Percentiles rank a stretch among this genome's conserved stretches.
These are phyloP conservation scores for Phytophthora fragariae DNA, from an alignment of 352 stramenopile species.

Conservation along the genomic window DNA sequence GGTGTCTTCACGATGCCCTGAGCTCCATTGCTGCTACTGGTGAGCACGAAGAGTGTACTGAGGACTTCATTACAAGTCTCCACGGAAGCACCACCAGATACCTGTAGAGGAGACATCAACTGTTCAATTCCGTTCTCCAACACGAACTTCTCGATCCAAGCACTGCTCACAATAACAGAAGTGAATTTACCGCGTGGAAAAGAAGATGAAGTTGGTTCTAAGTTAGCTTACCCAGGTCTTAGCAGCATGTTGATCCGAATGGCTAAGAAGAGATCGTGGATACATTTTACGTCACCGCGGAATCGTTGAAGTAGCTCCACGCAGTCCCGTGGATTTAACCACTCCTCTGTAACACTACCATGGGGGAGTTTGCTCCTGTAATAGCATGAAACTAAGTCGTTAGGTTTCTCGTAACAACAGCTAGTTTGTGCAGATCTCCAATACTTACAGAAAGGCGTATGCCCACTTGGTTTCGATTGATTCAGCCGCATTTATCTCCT, in stretches of 20 bases:
- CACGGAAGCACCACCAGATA: conserved; percentile 25
- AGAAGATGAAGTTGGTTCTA: neutral
- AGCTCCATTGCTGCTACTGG: conserved; percentile 40
- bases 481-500: conserved; percentile 57
- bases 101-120: conserved; percentile 48
- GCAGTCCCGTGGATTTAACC: conserved; percentile 59
- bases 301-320: conserved; percentile 55
- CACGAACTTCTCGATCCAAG: conserved; percentile 68
- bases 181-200: neutral
- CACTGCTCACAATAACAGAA: conserved; percentile 28
- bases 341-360: conserved; percentile 50
- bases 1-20: conserved; percentile 40
- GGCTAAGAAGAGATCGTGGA: conserved; percentile 63
- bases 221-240: conserved; percentile 43
- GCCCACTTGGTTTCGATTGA: conserved; percentile 72
- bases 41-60: conserved; percentile 59
- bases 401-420: neutral
- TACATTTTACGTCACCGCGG: conserved; percentile 42
- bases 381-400: neutral
- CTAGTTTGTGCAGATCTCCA: neutral
- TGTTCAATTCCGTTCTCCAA: conserved; percentile 49
- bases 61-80: conserved; percentile 52
- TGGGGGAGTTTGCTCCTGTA: conserved; percentile 53
- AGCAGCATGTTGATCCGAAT: conserved; percentile 75
- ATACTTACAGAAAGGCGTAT: conserved; percentile 71